Evolutionary conservation across 441 rosid genomes (phyloP), one percentile per base, ranked within the genome.

Genomic region (Pelargonium hybrid): DNA sequence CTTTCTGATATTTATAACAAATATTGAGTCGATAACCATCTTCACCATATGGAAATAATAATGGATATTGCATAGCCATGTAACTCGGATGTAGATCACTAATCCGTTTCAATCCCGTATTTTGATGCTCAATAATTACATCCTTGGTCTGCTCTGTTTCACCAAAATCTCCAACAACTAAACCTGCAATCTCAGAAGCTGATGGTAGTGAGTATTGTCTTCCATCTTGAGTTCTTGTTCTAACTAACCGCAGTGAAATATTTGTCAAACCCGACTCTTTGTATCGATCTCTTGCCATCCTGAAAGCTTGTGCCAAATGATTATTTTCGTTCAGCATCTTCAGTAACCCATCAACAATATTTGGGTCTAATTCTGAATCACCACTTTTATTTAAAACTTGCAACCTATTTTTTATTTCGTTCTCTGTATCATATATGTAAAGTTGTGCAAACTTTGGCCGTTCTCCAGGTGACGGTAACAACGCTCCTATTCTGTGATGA

Each of bases 21-120:
- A 54, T 54, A 5, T 18, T 15, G 11, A 5, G 20, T 17, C 11
- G 6, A 18, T 54, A 50, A 4, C 56, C 57, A 48, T 63, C 69
- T 11, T 69, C 48, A 1, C 62, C 62, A 54, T 54, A 54, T 5
- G 62, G 25, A 18, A n/a, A 15, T 54, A 54, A n/a, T 8, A 7
- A 14, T 0, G 73, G 67, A 20, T 41, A 75, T 26, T 66, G 41
- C n/a, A 70, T 7, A 0, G 74, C 7, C 43, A 69, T 67, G 23
- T 14, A 75, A 0, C 7, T 14, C 3, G 68, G 69, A 23, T 74
- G 64, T 5, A 63, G 15, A 8, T 65, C 47, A 2, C 3, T 26
- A 9, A 74, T 74, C 13, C 69, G 2, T 10, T 37, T 8, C 3
- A 69, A 23, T 0, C 63, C 52, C 1, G 2, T 5, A 0, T 7